Percentiles rank a stretch among this genome's conserved stretches.
phyloP scores from a whole-genome alignment of 2,329 filamentous ascomycete species.

The Fusarium sp. region DNA sequence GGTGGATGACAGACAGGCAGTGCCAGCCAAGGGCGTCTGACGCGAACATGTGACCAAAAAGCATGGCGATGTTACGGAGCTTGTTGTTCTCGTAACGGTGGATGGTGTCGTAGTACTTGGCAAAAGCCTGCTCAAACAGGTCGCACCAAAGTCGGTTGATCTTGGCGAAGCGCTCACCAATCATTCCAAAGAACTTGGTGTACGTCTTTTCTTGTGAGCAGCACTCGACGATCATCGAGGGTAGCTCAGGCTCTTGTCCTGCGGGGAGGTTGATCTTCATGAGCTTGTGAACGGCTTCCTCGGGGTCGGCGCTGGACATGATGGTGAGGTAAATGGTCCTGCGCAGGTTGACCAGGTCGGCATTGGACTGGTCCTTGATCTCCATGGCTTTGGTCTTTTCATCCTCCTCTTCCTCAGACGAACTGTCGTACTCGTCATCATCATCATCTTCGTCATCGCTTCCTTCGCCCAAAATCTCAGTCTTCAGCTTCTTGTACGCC shows the following conservation, averaged over 20 bases:
- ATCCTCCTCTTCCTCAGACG: conserved; percentile 77
- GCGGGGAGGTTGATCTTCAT: conserved; percentile 91
- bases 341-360: conserved; percentile 91
- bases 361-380: conserved; percentile 98
- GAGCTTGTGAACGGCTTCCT: conserved; percentile 97
- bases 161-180: conserved; percentile 95
- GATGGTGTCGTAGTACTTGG: conserved; percentile 96
- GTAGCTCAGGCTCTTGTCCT: conserved; percentile 88
- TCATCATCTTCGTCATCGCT: conserved; percentile 84
- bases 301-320: conserved; percentile 94
- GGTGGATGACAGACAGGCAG: conserved; percentile 81
- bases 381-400: conserved; percentile 86
- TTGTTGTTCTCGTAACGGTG: conserved; percentile 97
- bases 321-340: conserved; percentile 97
- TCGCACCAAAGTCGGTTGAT: conserved; percentile 95
- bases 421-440: conserved; percentile 69
- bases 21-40: conserved; percentile 95
- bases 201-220: conserved; percentile 97
- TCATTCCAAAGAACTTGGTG: conserved; percentile 95
- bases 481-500: conserved; percentile 89
- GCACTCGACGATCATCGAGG: conserved; percentile 97
- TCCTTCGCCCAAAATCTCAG: conserved; percentile 93
- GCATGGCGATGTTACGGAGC: conserved; percentile 91
- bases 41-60: conserved; percentile 92
- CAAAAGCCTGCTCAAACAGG: conserved; percentile 89